phyloP scores from a whole-genome alignment of 1,139 yeast species.

The Suhomyces ambrosiae region DNA sequence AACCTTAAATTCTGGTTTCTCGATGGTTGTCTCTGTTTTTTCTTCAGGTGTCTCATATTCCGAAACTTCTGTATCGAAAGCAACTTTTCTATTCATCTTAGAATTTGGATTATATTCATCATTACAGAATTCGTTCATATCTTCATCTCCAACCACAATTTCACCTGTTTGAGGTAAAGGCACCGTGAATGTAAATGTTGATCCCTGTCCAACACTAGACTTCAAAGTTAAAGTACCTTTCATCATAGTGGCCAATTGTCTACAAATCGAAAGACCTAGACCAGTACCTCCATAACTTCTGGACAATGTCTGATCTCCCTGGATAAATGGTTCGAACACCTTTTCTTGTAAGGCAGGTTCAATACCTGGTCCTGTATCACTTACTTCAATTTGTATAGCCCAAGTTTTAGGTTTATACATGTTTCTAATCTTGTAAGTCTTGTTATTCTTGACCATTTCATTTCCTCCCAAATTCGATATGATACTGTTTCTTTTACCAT shows the following conservation, averaged over 20 bases:
- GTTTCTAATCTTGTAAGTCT: constrained; percentile 37
- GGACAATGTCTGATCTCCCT: constrained; percentile 92
- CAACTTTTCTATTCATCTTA: constrained; percentile 40
- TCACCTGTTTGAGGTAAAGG: constrained; percentile 78
- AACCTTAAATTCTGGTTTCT: not conserved
- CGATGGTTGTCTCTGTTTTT: not conserved
- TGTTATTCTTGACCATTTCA: constrained; percentile 33
- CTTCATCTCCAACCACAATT: constrained; percentile 42
- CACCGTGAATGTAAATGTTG: constrained; percentile 75
- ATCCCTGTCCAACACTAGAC: constrained; percentile 74
- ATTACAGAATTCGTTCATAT: constrained; percentile 44
- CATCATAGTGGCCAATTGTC: constrained; percentile 89
- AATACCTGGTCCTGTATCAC: constrained; percentile 93
- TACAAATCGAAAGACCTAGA: constrained; percentile 87
- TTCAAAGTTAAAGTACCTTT: constrained; percentile 74
- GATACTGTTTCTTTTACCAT: constrained; percentile 4
- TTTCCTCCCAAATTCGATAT: constrained; percentile 4
- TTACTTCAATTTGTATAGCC: constrained; percentile 74
- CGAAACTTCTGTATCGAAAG: constrained; percentile 23
- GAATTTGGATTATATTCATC: constrained; percentile 48
- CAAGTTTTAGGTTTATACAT: constrained; percentile 49
- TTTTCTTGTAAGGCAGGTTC: constrained; percentile 75
- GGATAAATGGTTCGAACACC: constrained; percentile 94
- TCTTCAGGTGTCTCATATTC: constrained; percentile 8
- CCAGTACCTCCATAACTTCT: constrained; percentile 97